Percentiles rank a stretch among this genome's conserved stretches.
These are phyloP conservation scores for Curvularia spicifera DNA, from an alignment of 2,329 filamentous ascomycete genomes.

Conservation along the genomic window DNA sequence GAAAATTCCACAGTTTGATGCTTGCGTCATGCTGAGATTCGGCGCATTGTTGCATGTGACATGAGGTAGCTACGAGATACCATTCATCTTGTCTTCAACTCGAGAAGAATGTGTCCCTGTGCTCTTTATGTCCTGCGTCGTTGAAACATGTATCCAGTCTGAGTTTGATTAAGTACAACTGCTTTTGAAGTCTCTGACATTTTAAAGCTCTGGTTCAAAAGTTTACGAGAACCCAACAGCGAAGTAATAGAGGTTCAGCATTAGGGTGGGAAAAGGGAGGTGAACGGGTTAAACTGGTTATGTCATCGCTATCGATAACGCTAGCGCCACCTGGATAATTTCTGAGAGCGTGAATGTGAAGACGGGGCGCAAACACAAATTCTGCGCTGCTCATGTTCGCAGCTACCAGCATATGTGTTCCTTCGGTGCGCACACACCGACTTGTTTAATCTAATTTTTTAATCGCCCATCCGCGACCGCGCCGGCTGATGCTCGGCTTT, in stretches of 20 bases:
- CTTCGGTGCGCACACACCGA: not conserved
- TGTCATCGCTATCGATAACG: conserved; percentile 9
- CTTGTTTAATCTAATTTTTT: not conserved
- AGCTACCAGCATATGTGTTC: not conserved
- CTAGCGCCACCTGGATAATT: conserved; percentile 6
- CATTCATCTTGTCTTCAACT: not conserved
- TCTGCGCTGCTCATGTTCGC: not conserved
- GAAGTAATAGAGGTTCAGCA: not conserved
- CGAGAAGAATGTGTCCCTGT: not conserved
- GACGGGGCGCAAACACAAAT: not conserved
- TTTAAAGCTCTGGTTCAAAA: not conserved
- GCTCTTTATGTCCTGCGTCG: not conserved
- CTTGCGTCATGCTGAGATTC: not conserved
- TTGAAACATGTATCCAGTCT: not conserved
- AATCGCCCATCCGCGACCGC: not conserved
- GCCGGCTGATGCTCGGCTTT: conserved; percentile 36
- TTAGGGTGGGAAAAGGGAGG: not conserved
- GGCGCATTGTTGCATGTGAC: not conserved
- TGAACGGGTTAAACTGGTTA: not conserved
- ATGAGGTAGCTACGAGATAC: not conserved
- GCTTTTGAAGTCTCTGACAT: not conserved
- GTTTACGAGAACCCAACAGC: not conserved
- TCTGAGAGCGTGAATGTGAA: not conserved
- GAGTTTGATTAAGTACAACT: not conserved
- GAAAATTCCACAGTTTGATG: not conserved